Evolutionary conservation across 495 filamentous ascomycete genomes (phyloP).

Genomic region (Aspergillus coremiiformis): DNA sequence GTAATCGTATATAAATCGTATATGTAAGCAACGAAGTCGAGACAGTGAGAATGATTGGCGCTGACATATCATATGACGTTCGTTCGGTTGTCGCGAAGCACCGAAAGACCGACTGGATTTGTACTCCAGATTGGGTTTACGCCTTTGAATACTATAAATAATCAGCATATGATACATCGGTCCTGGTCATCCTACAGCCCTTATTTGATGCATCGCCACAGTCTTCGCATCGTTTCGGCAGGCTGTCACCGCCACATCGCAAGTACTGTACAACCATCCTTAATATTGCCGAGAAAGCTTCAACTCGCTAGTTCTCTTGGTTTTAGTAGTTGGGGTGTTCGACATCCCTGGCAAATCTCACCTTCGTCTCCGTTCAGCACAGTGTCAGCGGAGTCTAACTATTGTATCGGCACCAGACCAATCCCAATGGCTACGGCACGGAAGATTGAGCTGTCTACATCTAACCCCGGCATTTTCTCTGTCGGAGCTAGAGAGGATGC

Average conservation of each 20-base stretch:
- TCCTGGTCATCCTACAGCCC: no score
- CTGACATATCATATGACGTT: not conserved
- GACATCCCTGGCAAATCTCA: not conserved
- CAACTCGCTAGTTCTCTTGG: no score
- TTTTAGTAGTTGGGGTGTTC: no score
- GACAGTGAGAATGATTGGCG: not conserved
- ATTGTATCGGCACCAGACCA: not conserved
- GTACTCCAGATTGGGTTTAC: not conserved
- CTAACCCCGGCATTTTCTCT: constrained; percentile 52
- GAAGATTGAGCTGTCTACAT: constrained; percentile 50
- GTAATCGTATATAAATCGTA: no score
- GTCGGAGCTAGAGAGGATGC: constrained; percentile 47
- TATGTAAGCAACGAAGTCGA: no score
- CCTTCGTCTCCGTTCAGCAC: not conserved
- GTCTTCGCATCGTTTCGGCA: not conserved
- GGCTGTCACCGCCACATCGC: not conserved
- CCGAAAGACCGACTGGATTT: not conserved
- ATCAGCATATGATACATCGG: no score
- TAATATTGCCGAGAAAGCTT: not conserved
- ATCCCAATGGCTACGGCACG: constrained; percentile 54
- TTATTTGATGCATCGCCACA: not conserved
- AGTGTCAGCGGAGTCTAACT: not conserved
- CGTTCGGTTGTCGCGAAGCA: not conserved
- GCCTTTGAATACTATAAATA: no score
- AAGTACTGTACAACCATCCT: not conserved